Conservation (phyloP, 306 rosid species). For the Fragaria nilgerrensis region DNA sequence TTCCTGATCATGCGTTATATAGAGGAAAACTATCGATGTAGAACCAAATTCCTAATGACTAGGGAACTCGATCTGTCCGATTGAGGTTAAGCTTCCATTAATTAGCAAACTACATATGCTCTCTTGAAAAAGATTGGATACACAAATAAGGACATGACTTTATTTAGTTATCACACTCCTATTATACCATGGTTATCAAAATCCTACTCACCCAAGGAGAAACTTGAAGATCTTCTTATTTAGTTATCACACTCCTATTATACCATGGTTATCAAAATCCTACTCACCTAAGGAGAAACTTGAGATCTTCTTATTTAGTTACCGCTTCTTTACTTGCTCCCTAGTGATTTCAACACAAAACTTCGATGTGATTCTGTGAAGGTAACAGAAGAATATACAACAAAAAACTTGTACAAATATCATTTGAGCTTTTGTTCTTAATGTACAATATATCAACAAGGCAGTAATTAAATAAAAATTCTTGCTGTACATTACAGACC, state of each 20-base stretch:
- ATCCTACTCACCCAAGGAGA: background rate
- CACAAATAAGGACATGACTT: no score
- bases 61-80: background rate
- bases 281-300: background rate
- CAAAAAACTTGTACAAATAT: background rate
- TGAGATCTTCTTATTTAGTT: no score
- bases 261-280: background rate
- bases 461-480: background rate
- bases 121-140: no score
- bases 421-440: background rate
- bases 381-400: no score
- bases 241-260: no score
- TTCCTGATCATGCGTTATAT: background rate
- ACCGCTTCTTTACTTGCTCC: no score
- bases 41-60: background rate
- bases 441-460: background rate
- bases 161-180: no score
- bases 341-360: no score
- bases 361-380: no score
- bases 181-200: background rate
- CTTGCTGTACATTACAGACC: conserved; percentile 1
- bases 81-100: no score
- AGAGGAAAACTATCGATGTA: background rate
- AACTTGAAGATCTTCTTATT: no score
- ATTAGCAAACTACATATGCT: no score